phyloP scores from a whole-genome alignment of 164 flowering plant species.

The Nymphaea thermarum region DNA sequence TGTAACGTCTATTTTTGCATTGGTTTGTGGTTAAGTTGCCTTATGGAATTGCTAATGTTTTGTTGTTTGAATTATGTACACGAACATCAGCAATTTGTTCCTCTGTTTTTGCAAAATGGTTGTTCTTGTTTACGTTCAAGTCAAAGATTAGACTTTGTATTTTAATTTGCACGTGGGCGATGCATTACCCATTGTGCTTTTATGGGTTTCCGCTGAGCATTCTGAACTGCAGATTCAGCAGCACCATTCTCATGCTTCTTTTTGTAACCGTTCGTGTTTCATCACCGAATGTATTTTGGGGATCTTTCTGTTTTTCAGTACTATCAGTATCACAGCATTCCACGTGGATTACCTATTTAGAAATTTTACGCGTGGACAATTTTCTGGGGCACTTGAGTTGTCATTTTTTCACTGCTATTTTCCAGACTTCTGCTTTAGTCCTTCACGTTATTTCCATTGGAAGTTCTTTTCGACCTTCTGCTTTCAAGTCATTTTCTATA shows the following conservation, averaged over 20 bases:
- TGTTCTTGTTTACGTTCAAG: not conserved
- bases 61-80: not conserved
- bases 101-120: not conserved
- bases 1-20: not conserved
- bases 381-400: not conserved
- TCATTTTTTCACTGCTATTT: too few relatives aligned
- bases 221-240: too few relatives aligned
- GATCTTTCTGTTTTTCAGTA: not conserved
- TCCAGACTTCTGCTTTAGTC: not conserved
- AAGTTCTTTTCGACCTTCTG: not conserved
- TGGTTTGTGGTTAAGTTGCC: not conserved
- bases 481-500: not conserved
- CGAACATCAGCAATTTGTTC: not conserved
- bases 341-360: not conserved
- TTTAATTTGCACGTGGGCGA: too few relatives aligned
- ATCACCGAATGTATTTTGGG: not conserved
- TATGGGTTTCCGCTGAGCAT: too few relatives aligned
- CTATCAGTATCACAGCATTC: not conserved
- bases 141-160: not conserved
- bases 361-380: not conserved
- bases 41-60: not conserved
- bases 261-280: not conserved
- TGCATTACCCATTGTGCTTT: too few relatives aligned
- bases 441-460: not conserved
- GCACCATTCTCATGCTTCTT: not conserved